A percentile compares a stretch with the other conserved stretches of the same genome.
phyloP scores from a whole-genome alignment of 2,329 filamentous ascomycete species.

The Geosmithia flava region DNA sequence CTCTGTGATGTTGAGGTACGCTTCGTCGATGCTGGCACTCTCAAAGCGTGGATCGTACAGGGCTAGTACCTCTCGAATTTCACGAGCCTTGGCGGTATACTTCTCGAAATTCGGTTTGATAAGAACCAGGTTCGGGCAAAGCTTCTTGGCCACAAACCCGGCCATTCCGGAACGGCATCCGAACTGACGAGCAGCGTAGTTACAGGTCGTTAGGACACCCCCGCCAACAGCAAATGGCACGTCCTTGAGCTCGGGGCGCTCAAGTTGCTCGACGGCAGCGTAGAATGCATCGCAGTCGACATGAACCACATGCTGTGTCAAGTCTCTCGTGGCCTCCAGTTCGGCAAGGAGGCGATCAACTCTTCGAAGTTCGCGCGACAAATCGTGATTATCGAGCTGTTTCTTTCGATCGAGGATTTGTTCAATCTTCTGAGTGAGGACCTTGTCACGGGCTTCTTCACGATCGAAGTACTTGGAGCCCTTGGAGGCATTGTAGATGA shows the following conservation, averaged over 20 bases:
- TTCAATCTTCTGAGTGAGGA: conserved; percentile 75
- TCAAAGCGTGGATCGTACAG: conserved; percentile 89
- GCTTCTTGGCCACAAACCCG: conserved; percentile 84
- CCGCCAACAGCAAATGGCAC: conserved; percentile 83
- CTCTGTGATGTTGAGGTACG: conserved; percentile 86
- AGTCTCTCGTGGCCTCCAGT: conserved; percentile 65
- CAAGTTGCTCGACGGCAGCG: conserved; percentile 79
- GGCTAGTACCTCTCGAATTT: conserved; percentile 70
- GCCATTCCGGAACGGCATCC: conserved; percentile 94
- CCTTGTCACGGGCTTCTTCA: conserved; percentile 71
- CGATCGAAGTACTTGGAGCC: conserved; percentile 94
- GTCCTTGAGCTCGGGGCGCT: conserved; percentile 71
- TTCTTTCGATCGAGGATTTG: conserved; percentile 64
- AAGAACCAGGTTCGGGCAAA: conserved; percentile 77
- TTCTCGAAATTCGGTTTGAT: conserved; percentile 82
- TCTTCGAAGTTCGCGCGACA: conserved; percentile 58
- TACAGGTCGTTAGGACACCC: conserved; percentile 56
- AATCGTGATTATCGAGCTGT: conserved; percentile 62
- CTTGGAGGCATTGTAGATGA: conserved; percentile 94
- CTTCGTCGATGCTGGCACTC: conserved; percentile 90
- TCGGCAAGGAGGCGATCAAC: conserved; percentile 74
- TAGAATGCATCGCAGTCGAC: conserved; percentile 98
- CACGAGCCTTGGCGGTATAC: conserved; percentile 79
- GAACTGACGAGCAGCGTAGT: conserved; percentile 82
- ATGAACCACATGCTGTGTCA: conserved; percentile 79